A percentile compares a stretch with the other conserved stretches of the same genome.
These are phyloP conservation scores for Sphaerobolus stellatus DNA, from an alignment of 1,284 basidiomycete genomes.

Conservation along the genomic window DNA sequence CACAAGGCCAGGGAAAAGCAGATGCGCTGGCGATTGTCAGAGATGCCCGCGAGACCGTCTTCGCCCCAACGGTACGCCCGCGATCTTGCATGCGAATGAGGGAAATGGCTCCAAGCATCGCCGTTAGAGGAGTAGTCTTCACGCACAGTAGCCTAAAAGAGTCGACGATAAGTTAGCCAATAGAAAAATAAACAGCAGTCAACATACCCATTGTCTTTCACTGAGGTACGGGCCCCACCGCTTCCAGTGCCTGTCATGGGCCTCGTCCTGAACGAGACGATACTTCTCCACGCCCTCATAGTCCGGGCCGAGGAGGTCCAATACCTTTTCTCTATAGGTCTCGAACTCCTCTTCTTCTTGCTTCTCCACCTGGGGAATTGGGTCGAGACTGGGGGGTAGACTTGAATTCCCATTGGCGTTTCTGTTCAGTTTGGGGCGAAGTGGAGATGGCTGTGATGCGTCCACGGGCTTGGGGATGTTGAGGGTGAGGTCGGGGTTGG, in stretches of 20 bases:
- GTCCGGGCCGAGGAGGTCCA: constrained; percentile 53
- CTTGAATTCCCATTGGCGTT: constrained; percentile 20
- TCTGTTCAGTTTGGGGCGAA: constrained; percentile 48
- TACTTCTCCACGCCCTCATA: constrained; percentile 69
- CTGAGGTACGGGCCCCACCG: constrained; percentile 97
- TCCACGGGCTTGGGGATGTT: constrained; percentile 74
- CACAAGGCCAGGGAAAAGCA: constrained; percentile 91
- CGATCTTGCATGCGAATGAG: constrained; percentile 91
- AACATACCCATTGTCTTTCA: constrained; percentile 93
- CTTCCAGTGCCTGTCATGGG: constrained; percentile 86
- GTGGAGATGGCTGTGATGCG: constrained; percentile 31
- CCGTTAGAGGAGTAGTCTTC: constrained; percentile 97
- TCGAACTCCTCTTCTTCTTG: constrained; percentile 22
- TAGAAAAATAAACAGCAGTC: constrained; percentile 6
- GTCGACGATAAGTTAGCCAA: constrained; percentile 11
- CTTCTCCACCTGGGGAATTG: constrained; percentile 28
- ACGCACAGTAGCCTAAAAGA: constrained; percentile 84
- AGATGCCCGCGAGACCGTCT: constrained; percentile 94
- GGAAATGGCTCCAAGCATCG: constrained; percentile 97
- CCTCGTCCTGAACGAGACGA: constrained; percentile 69
- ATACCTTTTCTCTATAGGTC: constrained; percentile 59
- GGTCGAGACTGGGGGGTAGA: constrained; percentile 31
- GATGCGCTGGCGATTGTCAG: constrained; percentile 93
- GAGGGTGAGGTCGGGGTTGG: constrained; percentile 65
- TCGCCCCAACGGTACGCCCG: constrained; percentile 98